Evolutionary conservation across 2,329 filamentous ascomycete species (phyloP).

Genomic region (Aspergillaceae sp.): DNA sequence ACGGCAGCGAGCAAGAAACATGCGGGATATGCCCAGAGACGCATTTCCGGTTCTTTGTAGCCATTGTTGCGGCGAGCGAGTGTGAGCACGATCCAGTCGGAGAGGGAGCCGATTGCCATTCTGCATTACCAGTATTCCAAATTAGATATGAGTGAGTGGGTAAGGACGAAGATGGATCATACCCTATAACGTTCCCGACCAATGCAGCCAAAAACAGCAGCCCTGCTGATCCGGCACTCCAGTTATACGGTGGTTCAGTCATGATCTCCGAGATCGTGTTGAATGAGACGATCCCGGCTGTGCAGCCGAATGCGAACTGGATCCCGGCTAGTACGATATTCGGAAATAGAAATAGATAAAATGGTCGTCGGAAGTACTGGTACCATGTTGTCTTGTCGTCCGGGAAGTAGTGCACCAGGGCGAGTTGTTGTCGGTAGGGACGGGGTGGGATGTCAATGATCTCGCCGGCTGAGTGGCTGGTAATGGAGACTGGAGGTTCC

Average conservation of each 20-base stretch:
- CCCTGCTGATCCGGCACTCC: slow-evolving; percentile 25
- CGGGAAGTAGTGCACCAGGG: slow-evolving; percentile 17
- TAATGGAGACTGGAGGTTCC: slow-evolving; percentile 4
- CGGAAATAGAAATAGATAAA: slow-evolving; percentile 32
- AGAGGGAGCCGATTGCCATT: slow-evolving; percentile 34
- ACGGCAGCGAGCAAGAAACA: slow-evolving; percentile 24
- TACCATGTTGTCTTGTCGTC: slow-evolving; percentile 31
- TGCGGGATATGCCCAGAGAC: slow-evolving; percentile 28
- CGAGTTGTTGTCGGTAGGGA: slow-evolving; percentile 15
- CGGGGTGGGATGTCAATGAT: slow-evolving; percentile 11
- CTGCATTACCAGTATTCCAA: slow-evolving; percentile 14
- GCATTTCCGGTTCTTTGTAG: slow-evolving; percentile 32
- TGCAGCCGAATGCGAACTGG: slow-evolving; percentile 36
- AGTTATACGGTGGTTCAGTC: slow-evolving; percentile 30
- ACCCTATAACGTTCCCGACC: slow-evolving; percentile 26
- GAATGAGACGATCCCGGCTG: slow-evolving; percentile 34
- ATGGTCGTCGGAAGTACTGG: slow-evolving; percentile 35
- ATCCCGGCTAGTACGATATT: slow-evolving; percentile 33
- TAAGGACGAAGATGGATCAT: background rate
- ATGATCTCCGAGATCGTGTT: slow-evolving; percentile 30
- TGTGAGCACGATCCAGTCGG: slow-evolving; percentile 24
- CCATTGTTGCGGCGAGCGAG: slow-evolving; percentile 27
- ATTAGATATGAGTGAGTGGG: background rate
- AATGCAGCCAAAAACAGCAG: slow-evolving; percentile 26
- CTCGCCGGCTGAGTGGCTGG: slow-evolving; percentile 11